A percentile compares a stretch with the other conserved stretches of the same genome.
These are phyloP conservation scores for Chytriomyces hyalinus DNA, from an alignment of 192 early-diverging fungal genomes.

Conservation along the genomic window DNA sequence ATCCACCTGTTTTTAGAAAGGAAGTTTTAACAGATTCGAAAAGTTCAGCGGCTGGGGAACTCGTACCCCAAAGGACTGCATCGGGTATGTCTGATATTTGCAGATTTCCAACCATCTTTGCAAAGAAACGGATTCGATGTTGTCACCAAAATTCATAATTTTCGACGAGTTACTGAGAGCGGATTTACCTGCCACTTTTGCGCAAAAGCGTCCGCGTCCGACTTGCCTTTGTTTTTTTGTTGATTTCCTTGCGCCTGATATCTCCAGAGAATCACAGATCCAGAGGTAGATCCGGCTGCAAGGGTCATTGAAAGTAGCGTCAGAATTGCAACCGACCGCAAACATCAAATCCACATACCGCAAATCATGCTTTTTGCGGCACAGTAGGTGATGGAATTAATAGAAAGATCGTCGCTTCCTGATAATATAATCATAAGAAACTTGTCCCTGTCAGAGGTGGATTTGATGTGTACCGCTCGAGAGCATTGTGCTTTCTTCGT, in stretches of 20 bases:
- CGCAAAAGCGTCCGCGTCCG: constrained; percentile 14
- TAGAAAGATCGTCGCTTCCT: constrained; percentile 20
- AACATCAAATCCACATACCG: neutral
- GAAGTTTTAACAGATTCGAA: neutral
- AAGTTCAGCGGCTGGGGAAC: neutral
- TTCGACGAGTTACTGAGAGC: neutral
- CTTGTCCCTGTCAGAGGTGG: neutral
- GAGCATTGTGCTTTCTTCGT: constrained; percentile 53
- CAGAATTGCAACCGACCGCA: neutral
- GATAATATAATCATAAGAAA: neutral
- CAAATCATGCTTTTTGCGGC: constrained; percentile 15
- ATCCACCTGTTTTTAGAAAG: neutral
- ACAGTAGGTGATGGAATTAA: constrained; percentile 23
- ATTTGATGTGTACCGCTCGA: neutral
- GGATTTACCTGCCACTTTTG: constrained; percentile 37
- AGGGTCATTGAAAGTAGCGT: neutral
- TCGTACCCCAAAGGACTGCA: constrained; percentile 13
- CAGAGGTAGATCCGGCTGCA: constrained; percentile 9
- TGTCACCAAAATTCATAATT: neutral
- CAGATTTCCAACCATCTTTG: constrained; percentile 3
- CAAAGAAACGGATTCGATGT: neutral
- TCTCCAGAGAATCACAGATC: constrained; percentile 25
- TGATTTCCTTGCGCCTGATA: neutral
- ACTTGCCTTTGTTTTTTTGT: constrained; percentile 7
- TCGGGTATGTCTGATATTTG: constrained; percentile 2